Conservation (phyloP, 257 asterid genomes). For the Fraxinus anomala region DNA sequence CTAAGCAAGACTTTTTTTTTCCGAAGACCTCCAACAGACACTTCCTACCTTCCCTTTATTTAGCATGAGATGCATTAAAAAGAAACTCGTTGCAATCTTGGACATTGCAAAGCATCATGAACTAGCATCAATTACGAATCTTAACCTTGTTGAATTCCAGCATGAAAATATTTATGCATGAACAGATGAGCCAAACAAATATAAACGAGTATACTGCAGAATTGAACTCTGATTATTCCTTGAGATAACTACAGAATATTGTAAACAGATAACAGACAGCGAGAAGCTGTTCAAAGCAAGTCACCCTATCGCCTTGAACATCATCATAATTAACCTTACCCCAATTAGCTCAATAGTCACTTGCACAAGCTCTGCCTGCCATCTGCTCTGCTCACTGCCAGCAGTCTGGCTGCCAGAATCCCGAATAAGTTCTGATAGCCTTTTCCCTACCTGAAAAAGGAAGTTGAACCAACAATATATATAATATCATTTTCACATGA, state of each 20-base stretch:
- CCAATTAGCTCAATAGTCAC: conserved; percentile 92
- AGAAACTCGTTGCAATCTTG: background rate
- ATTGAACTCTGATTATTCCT: conserved; percentile 1
- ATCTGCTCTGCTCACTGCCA: conserved; percentile 83
- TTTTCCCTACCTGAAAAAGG: conserved; percentile 75
- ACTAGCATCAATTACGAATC: background rate
- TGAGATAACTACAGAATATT: conserved; percentile 5
- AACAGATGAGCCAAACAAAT: conserved; percentile 1
- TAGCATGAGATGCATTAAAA: background rate
- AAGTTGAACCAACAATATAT: conserved; percentile 14
- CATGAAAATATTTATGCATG: background rate
- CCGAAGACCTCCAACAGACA: background rate
- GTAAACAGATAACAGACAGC: background rate
- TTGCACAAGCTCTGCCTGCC: conserved; percentile 94
- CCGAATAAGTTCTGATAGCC: conserved; percentile 92
- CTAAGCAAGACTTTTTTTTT: background rate
- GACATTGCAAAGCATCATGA: background rate
- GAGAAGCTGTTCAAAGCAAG: conserved; percentile 1
- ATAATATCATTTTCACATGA: background rate
- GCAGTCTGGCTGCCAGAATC: conserved; percentile 88
- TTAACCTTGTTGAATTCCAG: background rate
- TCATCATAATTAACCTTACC: conserved; percentile 49
- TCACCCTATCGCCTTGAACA: conserved; percentile 5
- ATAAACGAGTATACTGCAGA: background rate
- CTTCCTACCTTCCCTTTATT: background rate